Conservation (phyloP, 116 monocot species). For the Zostera marina region DNA sequence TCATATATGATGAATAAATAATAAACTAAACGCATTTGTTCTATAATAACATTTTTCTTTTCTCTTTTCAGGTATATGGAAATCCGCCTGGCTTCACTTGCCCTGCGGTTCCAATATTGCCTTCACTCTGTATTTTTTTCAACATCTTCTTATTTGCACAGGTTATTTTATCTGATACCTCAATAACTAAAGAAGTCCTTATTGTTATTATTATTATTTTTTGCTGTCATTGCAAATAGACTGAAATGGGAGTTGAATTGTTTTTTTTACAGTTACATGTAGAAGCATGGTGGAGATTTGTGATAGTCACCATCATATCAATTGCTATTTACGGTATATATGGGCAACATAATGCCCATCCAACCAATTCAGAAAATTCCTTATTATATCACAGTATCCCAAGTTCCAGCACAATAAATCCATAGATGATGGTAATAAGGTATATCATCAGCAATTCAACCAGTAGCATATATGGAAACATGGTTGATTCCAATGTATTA, state of each 20-base stretch:
- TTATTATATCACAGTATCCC: slow-evolving; percentile 38
- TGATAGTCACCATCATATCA: slow-evolving; percentile 47
- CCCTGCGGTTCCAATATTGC: slow-evolving; percentile 74
- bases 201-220: too few species aligned
- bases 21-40: too few species aligned
- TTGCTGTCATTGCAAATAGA: neutral
- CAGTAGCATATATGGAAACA: too few species aligned
- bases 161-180: slow-evolving; percentile 24
- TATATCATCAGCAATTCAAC: too few species aligned
- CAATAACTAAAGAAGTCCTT: neutral
- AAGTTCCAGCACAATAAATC: slow-evolving; percentile 28
- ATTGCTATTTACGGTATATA: slow-evolving; percentile 60
- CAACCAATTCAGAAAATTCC: slow-evolving; percentile 16
- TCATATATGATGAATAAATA: neutral
- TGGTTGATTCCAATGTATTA: too few species aligned
- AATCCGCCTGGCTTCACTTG: slow-evolving; percentile 77
- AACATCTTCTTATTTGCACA: slow-evolving; percentile 98
- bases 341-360: slow-evolving; percentile 66
- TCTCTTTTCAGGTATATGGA: slow-evolving; percentile 40
- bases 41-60: neutral
- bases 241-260: neutral
- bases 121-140: slow-evolving; percentile 61
- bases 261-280: slow-evolving; percentile 65
- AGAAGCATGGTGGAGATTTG: slow-evolving; percentile 90
- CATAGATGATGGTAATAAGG: slow-evolving; percentile 6